Base-by-base conservation (phyloP, 352 stramenopile species). In the Phytophthora podocarpi region DNA sequence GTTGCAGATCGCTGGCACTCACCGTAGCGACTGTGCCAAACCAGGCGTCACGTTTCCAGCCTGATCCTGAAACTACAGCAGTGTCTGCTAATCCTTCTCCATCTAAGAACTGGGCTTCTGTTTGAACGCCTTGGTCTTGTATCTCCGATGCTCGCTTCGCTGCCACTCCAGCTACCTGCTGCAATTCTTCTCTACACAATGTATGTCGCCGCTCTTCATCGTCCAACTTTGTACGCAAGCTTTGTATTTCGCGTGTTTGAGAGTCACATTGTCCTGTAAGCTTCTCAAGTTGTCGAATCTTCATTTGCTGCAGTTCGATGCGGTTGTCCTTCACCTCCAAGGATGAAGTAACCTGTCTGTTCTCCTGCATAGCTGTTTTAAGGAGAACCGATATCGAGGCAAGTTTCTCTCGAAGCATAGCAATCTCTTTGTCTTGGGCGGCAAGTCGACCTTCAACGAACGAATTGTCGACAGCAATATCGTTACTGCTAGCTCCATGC, bases 251-350 rank as follows among this genome's bases (percentile, higher is more conserved):
- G 5, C 73, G 74, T 27, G 59, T 65, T 56, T 89, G 69, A 4
- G 68, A 50, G 0, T 64, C 67, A n/a, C 78, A 71, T 31, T 89
- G 81, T 1, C 72, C 63, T 8, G 72, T 71, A 9, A 84, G 52
- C 50, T 84, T 85, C 52, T 92, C 82, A 15, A 94, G 52, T 47
- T 91, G 80, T 2, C 62, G 63, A 21, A 93, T 54, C 41, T 87
- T 85, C 59, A 80, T 52, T 41, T 91, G 78, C 21, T 90, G 81
- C 1, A 75, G 63, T 34, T 91, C 83, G 8, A 92, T 90, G 6
- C 85, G 83, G 30, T 78, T 85, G 35, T 94, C 80, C 55, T 93
- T 94, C 3, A 91, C 73, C 48, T 91, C 83, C 1, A 94, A 41
- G 0, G 80, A 74, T n/a, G 72, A 67, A 2, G 55, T 41, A 2